Evolutionary conservation across 768 basidiomycete species (phyloP).

Genomic region (Dentipellis sp.): DNA sequence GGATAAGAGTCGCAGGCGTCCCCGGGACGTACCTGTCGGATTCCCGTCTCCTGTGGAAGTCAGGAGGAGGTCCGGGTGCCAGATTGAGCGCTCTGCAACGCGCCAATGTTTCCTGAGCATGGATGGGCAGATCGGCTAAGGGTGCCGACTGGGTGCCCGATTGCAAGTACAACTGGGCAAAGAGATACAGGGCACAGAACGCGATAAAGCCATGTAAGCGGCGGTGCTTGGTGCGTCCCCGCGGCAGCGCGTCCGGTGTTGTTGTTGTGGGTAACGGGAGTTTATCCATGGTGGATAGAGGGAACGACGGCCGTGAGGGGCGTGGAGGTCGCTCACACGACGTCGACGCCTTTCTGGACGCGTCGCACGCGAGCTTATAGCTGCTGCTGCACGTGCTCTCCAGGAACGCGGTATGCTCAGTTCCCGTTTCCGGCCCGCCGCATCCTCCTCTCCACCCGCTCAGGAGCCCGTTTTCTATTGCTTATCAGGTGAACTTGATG

Average conservation of each 20-base stretch:
- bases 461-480: no score
- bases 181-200: background rate
- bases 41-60: conserved; percentile 38
- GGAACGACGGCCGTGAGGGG: no score
- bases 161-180: background rate
- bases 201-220: background rate
- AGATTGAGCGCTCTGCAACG: conserved; percentile 32
- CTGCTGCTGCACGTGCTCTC: no score
- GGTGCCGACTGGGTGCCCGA: background rate
- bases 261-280: background rate
- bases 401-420: no score
- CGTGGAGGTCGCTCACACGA: no score
- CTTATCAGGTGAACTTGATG: no score
- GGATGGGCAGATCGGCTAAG: background rate
- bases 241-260: background rate
- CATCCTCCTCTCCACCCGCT: no score
- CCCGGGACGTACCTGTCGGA: conserved; percentile 64
- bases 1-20: conserved; percentile 54
- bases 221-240: background rate
- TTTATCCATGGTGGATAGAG: background rate
- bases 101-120: conserved; percentile 2
- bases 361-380: no score
- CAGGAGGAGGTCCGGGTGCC: conserved; percentile 32
- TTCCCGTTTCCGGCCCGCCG: no score
- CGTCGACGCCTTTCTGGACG: no score